Evolutionary conservation across 164 flowering plant species (phyloP).

Genomic region (Vitis riparia): DNA sequence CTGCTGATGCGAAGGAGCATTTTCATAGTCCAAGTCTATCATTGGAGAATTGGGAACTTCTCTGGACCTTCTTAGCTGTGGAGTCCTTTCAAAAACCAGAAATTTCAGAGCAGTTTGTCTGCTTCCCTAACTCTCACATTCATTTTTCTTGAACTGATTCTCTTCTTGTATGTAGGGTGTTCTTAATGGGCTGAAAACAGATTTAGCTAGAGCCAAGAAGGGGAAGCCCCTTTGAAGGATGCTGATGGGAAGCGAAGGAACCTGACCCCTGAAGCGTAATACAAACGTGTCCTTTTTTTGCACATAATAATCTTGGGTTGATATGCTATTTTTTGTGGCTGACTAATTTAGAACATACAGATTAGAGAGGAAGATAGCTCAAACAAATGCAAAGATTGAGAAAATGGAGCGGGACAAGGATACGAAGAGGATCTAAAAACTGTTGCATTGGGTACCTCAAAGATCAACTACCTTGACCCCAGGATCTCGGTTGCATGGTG

Average conservation of each 20-base stretch:
- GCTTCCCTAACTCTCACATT: too few relatives aligned
- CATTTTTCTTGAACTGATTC: not conserved
- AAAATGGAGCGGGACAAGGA: slow-evolving; percentile 73
- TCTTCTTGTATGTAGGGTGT: slow-evolving; percentile 36
- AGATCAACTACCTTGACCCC: slow-evolving; percentile 94
- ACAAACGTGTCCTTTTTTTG: not conserved
- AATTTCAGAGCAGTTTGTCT: too few relatives aligned
- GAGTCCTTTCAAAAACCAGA: too few relatives aligned
- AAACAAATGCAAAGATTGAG: slow-evolving; percentile 71
- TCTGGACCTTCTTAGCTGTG: too few relatives aligned
- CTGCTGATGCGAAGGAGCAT: too few relatives aligned
- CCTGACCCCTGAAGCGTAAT: slow-evolving; percentile 81
- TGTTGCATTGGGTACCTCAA: slow-evolving; percentile 97
- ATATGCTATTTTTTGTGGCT: not conserved
- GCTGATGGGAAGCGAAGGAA: slow-evolving; percentile 78
- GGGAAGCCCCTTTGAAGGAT: slow-evolving; percentile 86
- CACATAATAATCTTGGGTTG: not conserved
- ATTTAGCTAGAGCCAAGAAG: slow-evolving; percentile 81
- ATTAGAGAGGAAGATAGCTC: slow-evolving; percentile 71
- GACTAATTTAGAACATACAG: slow-evolving; percentile 35
- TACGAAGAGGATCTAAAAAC: slow-evolving; percentile 87
- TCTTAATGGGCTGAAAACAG: slow-evolving; percentile 61
- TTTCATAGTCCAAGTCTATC: too few relatives aligned
- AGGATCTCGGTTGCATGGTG: slow-evolving; percentile 99
- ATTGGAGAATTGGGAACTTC: too few relatives aligned